These are phyloP conservation scores for Penicillium olsonii DNA, from an alignment of 2,329 filamentous ascomycete species.

Conservation along the genomic window DNA sequence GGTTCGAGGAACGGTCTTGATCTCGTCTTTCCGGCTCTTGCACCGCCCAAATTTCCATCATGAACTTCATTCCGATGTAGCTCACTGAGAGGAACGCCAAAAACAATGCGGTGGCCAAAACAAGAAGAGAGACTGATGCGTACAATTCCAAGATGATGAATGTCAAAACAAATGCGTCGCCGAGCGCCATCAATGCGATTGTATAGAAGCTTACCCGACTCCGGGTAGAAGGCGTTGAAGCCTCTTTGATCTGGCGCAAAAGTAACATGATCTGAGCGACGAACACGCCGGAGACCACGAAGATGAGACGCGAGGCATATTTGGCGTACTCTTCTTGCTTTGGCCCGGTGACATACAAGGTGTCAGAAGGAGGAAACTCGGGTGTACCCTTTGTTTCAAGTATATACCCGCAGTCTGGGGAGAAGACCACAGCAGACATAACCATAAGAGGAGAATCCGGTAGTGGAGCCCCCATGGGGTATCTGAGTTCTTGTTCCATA, in stretches of 20 bases:
- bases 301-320: slow-evolving; percentile 54
- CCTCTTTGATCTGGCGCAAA: slow-evolving; percentile 64
- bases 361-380: slow-evolving; percentile 53
- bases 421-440: slow-evolving; percentile 64
- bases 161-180: slow-evolving; percentile 61
- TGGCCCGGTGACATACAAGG: slow-evolving; percentile 56
- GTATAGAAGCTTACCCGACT: slow-evolving; percentile 67
- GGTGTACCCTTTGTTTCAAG: slow-evolving; percentile 63
- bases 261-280: slow-evolving; percentile 58
- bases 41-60: slow-evolving; percentile 68
- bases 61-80: slow-evolving; percentile 65
- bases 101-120: slow-evolving; percentile 59
- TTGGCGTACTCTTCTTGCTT: slow-evolving; percentile 60
- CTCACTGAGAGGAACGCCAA: slow-evolving; percentile 62
- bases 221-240: slow-evolving; percentile 64
- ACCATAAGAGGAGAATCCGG: slow-evolving; percentile 53
- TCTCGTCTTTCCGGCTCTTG: slow-evolving; percentile 52
- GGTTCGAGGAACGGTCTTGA: slow-evolving; percentile 28
- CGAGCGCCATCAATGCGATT: slow-evolving; percentile 61
- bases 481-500: slow-evolving; percentile 62
- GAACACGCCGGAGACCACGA: slow-evolving; percentile 54
- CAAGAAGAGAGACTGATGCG: slow-evolving; percentile 56
- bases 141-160: slow-evolving; percentile 59
- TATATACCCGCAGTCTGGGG: slow-evolving; percentile 67
- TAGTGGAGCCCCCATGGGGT: slow-evolving; percentile 59